These are phyloP conservation scores for Yamagishiella unicocca DNA, from an alignment of 139 green algal species.

Conservation along the genomic window DNA sequence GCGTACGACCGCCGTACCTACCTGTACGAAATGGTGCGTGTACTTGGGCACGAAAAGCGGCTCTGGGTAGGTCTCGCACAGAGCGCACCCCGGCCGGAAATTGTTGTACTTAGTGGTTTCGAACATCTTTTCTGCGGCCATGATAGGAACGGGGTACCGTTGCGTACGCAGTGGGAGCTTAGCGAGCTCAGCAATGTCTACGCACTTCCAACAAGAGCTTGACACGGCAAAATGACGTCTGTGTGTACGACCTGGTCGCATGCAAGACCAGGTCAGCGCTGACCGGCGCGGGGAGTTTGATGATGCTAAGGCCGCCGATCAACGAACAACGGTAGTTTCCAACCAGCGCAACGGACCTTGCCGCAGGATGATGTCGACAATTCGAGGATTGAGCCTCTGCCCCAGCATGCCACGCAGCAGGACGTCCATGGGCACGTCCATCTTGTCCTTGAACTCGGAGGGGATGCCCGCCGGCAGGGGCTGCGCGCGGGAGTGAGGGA, in stretches of 20 bases:
- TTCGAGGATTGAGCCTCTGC: background rate
- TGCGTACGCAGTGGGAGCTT: too few relatives aligned
- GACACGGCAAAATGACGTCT: too few relatives aligned
- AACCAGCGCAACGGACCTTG: background rate
- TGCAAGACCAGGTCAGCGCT: too few relatives aligned
- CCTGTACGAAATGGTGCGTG: slow-evolving; percentile 42
- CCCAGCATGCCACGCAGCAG: slow-evolving; percentile 26
- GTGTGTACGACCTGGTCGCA: too few relatives aligned
- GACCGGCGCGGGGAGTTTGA: too few relatives aligned
- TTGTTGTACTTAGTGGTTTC: slow-evolving; percentile 28
- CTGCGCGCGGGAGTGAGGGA: too few relatives aligned
- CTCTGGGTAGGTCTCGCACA: background rate
- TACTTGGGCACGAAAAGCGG: slow-evolving; percentile 5
- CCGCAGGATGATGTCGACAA: slow-evolving; percentile 25
- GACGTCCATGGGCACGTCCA: slow-evolving; percentile 2
- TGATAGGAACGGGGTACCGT: too few relatives aligned
- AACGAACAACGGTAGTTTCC: too few relatives aligned
- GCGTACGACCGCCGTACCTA: too few relatives aligned
- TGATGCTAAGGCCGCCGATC: too few relatives aligned
- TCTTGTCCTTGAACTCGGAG: background rate
- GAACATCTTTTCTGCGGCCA: slow-evolving; percentile 24
- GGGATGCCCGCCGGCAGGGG: background rate
- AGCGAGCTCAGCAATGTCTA: too few relatives aligned
- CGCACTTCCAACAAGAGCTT: too few relatives aligned
- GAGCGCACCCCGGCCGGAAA: slow-evolving; percentile 23